Conservation (phyloP, 495 filamentous ascomycete genomes). For the Penicillium nucicola region DNA sequence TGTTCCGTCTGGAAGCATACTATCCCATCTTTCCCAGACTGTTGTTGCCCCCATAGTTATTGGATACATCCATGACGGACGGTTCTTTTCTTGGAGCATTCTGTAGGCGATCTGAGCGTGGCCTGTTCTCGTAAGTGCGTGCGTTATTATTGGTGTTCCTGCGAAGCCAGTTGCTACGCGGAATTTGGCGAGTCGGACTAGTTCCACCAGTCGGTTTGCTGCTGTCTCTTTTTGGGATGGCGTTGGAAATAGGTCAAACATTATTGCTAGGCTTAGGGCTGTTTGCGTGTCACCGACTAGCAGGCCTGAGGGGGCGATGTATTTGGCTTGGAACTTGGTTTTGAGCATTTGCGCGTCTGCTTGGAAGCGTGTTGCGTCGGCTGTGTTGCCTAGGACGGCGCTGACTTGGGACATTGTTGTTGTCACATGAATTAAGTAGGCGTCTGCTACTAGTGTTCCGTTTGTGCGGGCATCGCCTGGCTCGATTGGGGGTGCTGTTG, state of each 20-base stretch:
- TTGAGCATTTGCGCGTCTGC: slow-evolving; percentile 59
- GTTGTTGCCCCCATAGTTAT: slow-evolving; percentile 51
- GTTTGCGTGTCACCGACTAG: slow-evolving; percentile 50
- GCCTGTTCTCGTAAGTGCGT: slow-evolving; percentile 36
- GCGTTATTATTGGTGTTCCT: slow-evolving; percentile 48
- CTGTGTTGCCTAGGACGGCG: no score
- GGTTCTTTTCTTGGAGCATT: slow-evolving; percentile 36
- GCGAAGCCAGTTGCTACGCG: slow-evolving; percentile 53
- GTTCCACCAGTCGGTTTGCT: slow-evolving; percentile 20
- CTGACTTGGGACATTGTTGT: slow-evolving; percentile 19
- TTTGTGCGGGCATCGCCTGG: slow-evolving; percentile 39
- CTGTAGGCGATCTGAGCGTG: slow-evolving; percentile 27
- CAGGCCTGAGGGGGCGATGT: slow-evolving; percentile 33
- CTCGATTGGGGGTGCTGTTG: slow-evolving; percentile 38
- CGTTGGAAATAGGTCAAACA: slow-evolving; percentile 37
- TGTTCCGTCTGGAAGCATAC: slow-evolving; percentile 44
- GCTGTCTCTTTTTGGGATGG: slow-evolving; percentile 26
- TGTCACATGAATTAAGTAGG: slow-evolving; percentile 50
- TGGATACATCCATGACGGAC: slow-evolving; percentile 51
- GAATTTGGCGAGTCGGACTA: slow-evolving; percentile 31
- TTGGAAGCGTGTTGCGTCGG: no score
- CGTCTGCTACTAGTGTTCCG: slow-evolving; percentile 44
- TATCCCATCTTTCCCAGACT: slow-evolving; percentile 58
- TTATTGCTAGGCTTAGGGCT: slow-evolving; percentile 38
- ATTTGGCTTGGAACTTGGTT: slow-evolving; percentile 16